Conservation (phyloP, 352 stramenopile species). For the Pythium pyrilobum region DNA sequence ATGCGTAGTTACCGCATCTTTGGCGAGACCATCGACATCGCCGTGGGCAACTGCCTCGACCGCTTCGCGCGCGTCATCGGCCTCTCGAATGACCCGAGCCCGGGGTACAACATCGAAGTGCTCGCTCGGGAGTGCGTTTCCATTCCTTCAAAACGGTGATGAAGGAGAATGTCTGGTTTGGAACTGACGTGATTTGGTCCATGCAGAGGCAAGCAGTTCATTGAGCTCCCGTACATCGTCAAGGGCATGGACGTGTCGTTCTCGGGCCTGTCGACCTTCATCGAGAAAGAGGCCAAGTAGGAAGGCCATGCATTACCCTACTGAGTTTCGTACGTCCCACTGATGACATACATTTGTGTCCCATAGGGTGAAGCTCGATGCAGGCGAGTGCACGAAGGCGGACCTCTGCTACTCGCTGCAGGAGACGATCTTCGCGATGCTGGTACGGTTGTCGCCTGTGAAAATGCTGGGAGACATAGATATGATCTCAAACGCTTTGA, state of each 20-base stretch:
- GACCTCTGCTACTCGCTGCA: slow-evolving; percentile 99
- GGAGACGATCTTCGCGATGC: slow-evolving; percentile 99
- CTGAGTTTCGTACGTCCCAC: too few relatives aligned
- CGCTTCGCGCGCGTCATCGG: slow-evolving; percentile 94
- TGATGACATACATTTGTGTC: too few relatives aligned
- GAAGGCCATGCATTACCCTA: neutral
- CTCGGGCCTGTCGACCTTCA: slow-evolving; percentile 95
- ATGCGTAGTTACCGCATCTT: slow-evolving; percentile 96
- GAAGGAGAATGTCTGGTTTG: too few relatives aligned
- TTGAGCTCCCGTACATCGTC: slow-evolving; percentile 98
- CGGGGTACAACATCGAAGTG: slow-evolving; percentile 99
- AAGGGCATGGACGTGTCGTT: slow-evolving; percentile 99
- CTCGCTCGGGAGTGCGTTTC: slow-evolving; percentile 90
- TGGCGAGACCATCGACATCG: slow-evolving; percentile 99
- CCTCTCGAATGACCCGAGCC: slow-evolving; percentile 97
- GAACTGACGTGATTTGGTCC: neutral
- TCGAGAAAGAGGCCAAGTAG: slow-evolving; percentile 92
- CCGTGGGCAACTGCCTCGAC: slow-evolving; percentile 99
- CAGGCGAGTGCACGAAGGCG: slow-evolving; percentile 89
- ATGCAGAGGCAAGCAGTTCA: slow-evolving; percentile 82
- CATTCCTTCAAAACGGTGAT: too few relatives aligned
- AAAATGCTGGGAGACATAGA: too few relatives aligned
- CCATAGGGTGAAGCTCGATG: slow-evolving; percentile 66
- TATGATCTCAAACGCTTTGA: too few relatives aligned
- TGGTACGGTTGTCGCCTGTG: slow-evolving; percentile 46